These are phyloP conservation scores for Vachellia pachyceras DNA, from an alignment of 306 rosid species.

Conservation along the genomic window DNA sequence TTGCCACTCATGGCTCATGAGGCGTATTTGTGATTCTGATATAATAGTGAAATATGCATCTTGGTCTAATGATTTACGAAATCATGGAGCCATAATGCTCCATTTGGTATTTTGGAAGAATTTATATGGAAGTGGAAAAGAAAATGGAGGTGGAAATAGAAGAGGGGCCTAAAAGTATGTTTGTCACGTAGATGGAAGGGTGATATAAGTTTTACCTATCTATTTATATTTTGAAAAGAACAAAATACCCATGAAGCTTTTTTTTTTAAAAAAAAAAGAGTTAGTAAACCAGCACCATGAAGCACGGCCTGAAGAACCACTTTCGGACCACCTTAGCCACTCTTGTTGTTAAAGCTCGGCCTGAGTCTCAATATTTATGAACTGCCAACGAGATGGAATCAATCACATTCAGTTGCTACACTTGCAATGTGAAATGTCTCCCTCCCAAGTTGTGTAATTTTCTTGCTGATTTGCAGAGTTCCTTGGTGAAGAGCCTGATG, in stretches of 20 bases:
- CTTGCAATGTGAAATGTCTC: slow-evolving; percentile 14
- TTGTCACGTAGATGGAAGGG: neutral
- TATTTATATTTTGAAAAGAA: neutral
- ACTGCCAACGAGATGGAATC: slow-evolving; percentile 18
- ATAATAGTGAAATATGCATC: neutral
- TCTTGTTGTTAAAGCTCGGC: neutral
- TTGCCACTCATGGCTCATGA: neutral
- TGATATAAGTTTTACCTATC: neutral
- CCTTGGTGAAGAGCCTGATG: slow-evolving; percentile 71
- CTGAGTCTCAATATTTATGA: slow-evolving; percentile 16
- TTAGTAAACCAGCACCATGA: neutral
- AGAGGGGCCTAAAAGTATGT: neutral
- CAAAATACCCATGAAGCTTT: neutral
- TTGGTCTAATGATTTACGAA: neutral
- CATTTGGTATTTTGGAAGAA: neutral
- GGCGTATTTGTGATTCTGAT: slow-evolving; percentile 13
- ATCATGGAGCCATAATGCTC: neutral
- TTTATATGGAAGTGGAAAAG: neutral
- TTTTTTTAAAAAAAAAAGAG: neutral
- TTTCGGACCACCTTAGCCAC: neutral
- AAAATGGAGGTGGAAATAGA: neutral
- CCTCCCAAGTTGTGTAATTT: slow-evolving; percentile 14
- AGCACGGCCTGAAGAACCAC: neutral
- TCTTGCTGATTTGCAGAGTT: slow-evolving; percentile 62
- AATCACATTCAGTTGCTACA: slow-evolving; percentile 3